Percentiles rank a stretch among this genome's conserved stretches.
Conservation (phyloP, 2,329 filamentous ascomycete species). For the Hirsutella minnesotensis region DNA sequence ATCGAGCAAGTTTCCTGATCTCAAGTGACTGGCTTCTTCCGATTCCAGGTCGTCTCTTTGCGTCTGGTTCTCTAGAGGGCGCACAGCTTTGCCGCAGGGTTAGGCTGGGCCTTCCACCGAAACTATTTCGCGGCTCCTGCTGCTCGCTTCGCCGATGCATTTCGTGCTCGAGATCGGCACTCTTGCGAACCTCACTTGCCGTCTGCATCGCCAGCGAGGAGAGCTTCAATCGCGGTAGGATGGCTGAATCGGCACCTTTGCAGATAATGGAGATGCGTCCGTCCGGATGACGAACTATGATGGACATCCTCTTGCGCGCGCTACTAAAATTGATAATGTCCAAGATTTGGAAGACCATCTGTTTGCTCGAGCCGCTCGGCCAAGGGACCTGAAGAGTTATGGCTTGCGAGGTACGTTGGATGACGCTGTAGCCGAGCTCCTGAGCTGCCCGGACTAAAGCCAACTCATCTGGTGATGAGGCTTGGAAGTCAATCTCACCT, state of each 20-base stretch:
- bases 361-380: conserved; percentile 23
- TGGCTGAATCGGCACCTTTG: conserved; percentile 79
- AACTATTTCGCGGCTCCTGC: conserved; percentile 39
- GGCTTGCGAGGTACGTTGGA: conserved; percentile 59
- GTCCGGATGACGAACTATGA: conserved; percentile 74
- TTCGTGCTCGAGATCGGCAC: conserved; percentile 31
- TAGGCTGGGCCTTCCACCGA: conserved; percentile 41
- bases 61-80: conserved; percentile 13
- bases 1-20: conserved; percentile 23
- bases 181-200: conserved; percentile 47
- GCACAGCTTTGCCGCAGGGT: conserved; percentile 33
- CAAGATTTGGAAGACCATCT: conserved; percentile 58
- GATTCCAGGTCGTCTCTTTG: conserved; percentile 16
- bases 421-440: conserved; percentile 70
- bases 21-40: conserved; percentile 34
- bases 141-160: conserved; percentile 23
- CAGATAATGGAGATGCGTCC: conserved; percentile 72
- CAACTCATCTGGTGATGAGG: conserved; percentile 81
- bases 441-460: conserved; percentile 76
- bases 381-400: conserved; percentile 41
- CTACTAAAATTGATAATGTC: conserved; percentile 89
- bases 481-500: conserved; percentile 65
- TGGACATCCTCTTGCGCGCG: conserved; percentile 81
- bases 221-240: conserved; percentile 66
- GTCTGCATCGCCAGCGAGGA: conserved; percentile 67